Conservation (phyloP, 129 eudicot species). For the Tagetes erecta region DNA sequence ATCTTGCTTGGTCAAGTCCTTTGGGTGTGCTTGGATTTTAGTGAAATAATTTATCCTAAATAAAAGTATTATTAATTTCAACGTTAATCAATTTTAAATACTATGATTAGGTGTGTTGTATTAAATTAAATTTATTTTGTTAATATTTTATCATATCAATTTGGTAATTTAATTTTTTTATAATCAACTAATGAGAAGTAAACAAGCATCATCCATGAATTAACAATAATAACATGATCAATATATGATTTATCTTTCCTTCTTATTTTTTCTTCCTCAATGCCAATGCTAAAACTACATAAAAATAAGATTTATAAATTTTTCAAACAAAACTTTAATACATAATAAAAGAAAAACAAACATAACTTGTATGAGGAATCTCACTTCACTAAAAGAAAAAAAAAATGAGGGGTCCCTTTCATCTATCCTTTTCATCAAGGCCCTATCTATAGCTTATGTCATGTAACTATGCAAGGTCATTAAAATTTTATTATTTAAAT, state of each 20-base stretch:
- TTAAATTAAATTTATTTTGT: not conserved
- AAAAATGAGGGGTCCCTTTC: constrained; percentile 25
- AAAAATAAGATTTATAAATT: not conserved
- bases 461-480: not conserved
- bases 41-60: constrained; percentile 11
- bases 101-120: not conserved
- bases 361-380: not conserved
- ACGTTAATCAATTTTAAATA: not conserved
- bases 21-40: constrained; percentile 26
- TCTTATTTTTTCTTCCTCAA: not conserved
- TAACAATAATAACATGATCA: too few species aligned
- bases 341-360: not conserved
- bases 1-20: constrained; percentile 31
- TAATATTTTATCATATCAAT: not conserved
- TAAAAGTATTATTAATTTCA: not conserved
- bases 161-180: not conserved
- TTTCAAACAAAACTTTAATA: not conserved
- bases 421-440: constrained; percentile 29
- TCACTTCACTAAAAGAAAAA: constrained; percentile 14
- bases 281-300: not conserved
- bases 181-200: not conserved
- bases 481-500: not conserved
- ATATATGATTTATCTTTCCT: not conserved
- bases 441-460: constrained; percentile 30
- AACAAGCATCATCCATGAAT: not conserved